phyloP scores from a whole-genome alignment of 768 basidiomycete species.

The Xerocomus potaroensis region DNA sequence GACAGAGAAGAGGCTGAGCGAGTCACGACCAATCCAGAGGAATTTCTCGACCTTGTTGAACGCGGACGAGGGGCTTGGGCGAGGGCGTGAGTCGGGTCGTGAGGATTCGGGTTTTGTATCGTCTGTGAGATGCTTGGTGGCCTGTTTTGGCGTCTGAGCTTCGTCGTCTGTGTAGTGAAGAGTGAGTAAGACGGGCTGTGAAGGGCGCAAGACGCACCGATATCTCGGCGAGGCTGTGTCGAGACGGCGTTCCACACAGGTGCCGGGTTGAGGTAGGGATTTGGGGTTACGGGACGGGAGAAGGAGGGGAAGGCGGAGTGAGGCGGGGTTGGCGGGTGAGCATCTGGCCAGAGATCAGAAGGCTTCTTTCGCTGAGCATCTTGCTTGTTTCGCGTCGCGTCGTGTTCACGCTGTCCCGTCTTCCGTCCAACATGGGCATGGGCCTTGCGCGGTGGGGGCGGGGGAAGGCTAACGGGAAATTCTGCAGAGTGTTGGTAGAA shows the following conservation, averaged over 20 bases:
- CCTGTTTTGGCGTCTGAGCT: slow-evolving; percentile 8
- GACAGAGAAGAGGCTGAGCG: slow-evolving; percentile 25
- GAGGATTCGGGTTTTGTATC: neutral
- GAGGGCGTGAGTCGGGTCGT: slow-evolving; percentile 9
- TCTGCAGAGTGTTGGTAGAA: slow-evolving; percentile 12
- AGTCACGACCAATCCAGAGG: slow-evolving; percentile 29
- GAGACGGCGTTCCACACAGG: slow-evolving; percentile 20
- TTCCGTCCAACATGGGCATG: slow-evolving; percentile 13
- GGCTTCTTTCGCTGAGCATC: slow-evolving; percentile 11
- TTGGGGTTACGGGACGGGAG: slow-evolving; percentile 24
- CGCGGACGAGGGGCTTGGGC: slow-evolving; percentile 5
- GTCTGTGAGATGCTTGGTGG: neutral
- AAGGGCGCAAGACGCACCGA: slow-evolving; percentile 13
- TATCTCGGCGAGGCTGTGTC: slow-evolving; percentile 3
- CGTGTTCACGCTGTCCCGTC: slow-evolving; percentile 6
- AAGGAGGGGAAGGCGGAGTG: too few relatives aligned
- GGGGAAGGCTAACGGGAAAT: slow-evolving; percentile 28
- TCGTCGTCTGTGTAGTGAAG: slow-evolving; percentile 15
- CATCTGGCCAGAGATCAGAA: slow-evolving; percentile 25
- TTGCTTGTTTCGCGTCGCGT: slow-evolving; percentile 18
- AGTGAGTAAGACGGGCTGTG: neutral
- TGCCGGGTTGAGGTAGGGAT: slow-evolving; percentile 37
- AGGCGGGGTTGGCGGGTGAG: too few relatives aligned
- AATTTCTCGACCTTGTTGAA: slow-evolving; percentile 33
- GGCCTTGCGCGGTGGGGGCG: slow-evolving; percentile 31